These are phyloP conservation scores for Arachis monticola DNA, from an alignment of 331 rosid species.

Conservation along the genomic window DNA sequence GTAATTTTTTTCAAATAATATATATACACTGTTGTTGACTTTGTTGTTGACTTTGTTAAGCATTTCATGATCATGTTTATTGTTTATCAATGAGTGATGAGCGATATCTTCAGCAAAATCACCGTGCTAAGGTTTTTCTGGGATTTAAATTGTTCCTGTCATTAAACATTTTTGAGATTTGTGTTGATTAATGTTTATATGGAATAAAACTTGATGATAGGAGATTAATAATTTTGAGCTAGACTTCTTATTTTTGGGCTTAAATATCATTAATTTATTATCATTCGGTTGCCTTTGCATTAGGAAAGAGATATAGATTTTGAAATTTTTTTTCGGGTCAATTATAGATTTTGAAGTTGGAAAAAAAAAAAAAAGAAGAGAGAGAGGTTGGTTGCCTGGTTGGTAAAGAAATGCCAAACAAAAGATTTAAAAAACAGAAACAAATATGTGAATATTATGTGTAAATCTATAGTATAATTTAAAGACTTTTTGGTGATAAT, in stretches of 20 bases:
- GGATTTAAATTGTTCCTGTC: not conserved
- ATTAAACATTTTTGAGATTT: not conserved
- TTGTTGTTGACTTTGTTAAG: not conserved
- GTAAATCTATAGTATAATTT: no score
- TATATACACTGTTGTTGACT: not conserved
- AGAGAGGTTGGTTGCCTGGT: no score
- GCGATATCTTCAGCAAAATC: not conserved
- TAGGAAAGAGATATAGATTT: no score
- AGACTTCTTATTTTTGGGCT: not conserved
- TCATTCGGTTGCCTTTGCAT: no score
- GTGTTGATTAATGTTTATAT: not conserved
- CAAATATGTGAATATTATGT: no score
- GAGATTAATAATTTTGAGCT: not conserved
- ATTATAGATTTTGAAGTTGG: no score
- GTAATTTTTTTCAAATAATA: slow-evolving; percentile 1
- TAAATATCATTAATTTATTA: no score
- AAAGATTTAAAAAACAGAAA: no score
- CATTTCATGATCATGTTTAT: not conserved
- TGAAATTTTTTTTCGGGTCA: no score
- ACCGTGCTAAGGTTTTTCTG: not conserved
- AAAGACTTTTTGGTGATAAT: no score
- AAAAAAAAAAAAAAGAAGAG: no score
- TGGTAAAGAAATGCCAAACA: no score
- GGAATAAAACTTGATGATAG: not conserved
- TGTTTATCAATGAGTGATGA: not conserved